Base-by-base conservation (phyloP, 495 filamentous ascomycete species). In the Patellaria atrata region DNA sequence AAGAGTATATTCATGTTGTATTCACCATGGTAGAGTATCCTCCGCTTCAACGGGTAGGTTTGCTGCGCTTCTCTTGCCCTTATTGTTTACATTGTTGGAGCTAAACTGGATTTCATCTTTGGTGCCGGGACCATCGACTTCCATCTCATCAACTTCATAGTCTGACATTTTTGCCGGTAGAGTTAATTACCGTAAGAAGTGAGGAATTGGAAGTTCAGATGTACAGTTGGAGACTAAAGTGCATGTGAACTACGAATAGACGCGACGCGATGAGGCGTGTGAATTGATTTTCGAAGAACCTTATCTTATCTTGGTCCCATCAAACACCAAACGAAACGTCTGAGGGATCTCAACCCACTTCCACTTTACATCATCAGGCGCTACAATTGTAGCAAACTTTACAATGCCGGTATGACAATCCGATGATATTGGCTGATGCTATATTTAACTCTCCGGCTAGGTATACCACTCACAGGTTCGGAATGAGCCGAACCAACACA, bases 401-500 rank as follows among this genome's bases (percentile, higher is more conserved):
- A n/a, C n/a, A n/a, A n/a, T n/a, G n/a, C n/a, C n/a, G n/a, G n/a
- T n/a, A n/a, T n/a, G n/a, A n/a, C n/a, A n/a, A n/a, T n/a, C n/a
- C n/a, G n/a, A n/a, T n/a, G n/a, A n/a, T n/a, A n/a, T n/a, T n/a
- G n/a, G n/a, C n/a, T n/a, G n/a, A n/a, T n/a, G n/a, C n/a, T n/a
- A n/a, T n/a, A n/a, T n/a, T n/a, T n/a, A n/a, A n/a, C n/a, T n/a
- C n/a, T n/a, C n/a, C n/a, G n/a, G 41, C 44, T 54, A 93, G 82
- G 81, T 82, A 61, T 91, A 89, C 67, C 83, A 89, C 65, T 86
- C 80, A 53, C 75, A 87, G 66, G 92, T 92, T 73, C 79, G 91
- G 56, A 67, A 75, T 47, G 81, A 87, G 56, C 71, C 66, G 30
- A 70, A 75, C 55, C 72, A 77, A 48, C 69, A 70, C 34, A 48